Evolutionary conservation across 2,329 filamentous ascomycete genomes (phyloP).

Genomic region (Coniosporium tulheliwenetii): DNA sequence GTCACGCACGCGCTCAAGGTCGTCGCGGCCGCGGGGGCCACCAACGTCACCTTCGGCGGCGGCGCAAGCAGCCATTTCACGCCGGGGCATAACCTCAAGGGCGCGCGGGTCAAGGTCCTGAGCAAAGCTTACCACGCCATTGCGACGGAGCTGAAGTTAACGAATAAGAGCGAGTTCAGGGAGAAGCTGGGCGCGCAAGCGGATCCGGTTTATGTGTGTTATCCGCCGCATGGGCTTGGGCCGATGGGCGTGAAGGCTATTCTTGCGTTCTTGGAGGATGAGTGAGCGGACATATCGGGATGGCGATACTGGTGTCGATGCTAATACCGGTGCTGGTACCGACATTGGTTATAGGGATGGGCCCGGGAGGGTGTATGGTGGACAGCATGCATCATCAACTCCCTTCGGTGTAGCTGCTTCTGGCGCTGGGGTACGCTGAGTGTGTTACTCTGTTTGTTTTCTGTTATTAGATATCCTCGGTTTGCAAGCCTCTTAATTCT

Average conservation of each 20-base stretch:
- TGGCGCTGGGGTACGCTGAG: no score
- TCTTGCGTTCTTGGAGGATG: constrained; percentile 74
- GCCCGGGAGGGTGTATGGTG: no score
- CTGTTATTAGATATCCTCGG: no score
- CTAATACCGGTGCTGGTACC: no score
- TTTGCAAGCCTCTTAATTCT: no score
- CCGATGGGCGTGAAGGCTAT: constrained; percentile 72
- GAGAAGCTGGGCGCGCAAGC: constrained; percentile 78
- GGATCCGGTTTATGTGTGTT: constrained; percentile 79
- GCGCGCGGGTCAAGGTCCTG: constrained; percentile 65
- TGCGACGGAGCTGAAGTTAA: constrained; percentile 66
- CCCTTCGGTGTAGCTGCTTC: no score
- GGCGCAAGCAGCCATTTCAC: constrained; percentile 62
- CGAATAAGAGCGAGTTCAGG: constrained; percentile 75
- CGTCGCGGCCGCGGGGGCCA: constrained; percentile 41
- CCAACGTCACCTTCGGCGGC: constrained; percentile 70
- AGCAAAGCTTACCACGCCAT: constrained; percentile 69
- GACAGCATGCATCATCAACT: no score
- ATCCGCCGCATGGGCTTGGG: constrained; percentile 72
- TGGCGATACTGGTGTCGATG: no score
- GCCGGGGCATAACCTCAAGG: constrained; percentile 68
- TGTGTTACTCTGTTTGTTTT: no score
- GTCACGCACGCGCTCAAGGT: constrained; percentile 56
- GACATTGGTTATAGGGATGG: no score
- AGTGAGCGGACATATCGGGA: no score